phyloP scores from a whole-genome alignment of 352 stramenopile genomes.

The Phytophthora syringae region DNA sequence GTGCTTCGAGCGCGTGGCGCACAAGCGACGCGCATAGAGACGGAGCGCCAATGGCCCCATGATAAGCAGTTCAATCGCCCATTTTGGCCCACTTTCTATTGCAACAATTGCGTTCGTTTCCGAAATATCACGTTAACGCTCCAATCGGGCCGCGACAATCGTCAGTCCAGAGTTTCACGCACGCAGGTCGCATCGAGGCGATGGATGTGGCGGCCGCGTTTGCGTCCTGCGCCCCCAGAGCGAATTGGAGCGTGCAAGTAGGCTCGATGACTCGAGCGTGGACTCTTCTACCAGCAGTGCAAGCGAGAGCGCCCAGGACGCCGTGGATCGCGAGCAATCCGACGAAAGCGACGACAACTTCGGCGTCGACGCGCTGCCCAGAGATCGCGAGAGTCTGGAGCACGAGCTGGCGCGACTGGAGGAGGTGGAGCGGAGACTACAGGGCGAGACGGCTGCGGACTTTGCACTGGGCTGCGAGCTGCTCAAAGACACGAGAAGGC shows the following conservation, averaged over 20 bases:
- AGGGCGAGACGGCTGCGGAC: constrained; percentile 41
- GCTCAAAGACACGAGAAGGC: constrained; percentile 28
- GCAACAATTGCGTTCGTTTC: background rate
- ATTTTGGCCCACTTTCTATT: background rate
- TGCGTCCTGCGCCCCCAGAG: constrained; percentile 9
- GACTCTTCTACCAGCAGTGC: constrained; percentile 18
- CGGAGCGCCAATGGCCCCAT: background rate
- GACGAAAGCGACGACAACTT: constrained; percentile 31
- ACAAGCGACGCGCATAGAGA: constrained; percentile 44
- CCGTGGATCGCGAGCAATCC: constrained; percentile 8
- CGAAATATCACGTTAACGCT: background rate
- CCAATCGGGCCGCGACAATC: background rate
- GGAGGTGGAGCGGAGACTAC: constrained; percentile 36
- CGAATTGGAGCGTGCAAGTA: constrained; percentile 1
- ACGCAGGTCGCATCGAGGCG: constrained; percentile 15
- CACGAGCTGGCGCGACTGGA: constrained; percentile 30
- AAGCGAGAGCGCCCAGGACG: constrained; percentile 20
- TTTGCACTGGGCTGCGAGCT: constrained; percentile 45
- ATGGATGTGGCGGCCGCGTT: constrained; percentile 24
- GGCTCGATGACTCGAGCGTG: background rate
- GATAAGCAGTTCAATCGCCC: background rate
- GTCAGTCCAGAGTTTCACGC: constrained; percentile 37
- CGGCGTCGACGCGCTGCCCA: constrained; percentile 20
- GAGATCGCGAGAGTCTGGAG: constrained; percentile 38
- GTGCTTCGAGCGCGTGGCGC: constrained; percentile 63